phyloP scores from a whole-genome alignment of 208 protist species.

The Herpetomonas tarakana region DNA sequence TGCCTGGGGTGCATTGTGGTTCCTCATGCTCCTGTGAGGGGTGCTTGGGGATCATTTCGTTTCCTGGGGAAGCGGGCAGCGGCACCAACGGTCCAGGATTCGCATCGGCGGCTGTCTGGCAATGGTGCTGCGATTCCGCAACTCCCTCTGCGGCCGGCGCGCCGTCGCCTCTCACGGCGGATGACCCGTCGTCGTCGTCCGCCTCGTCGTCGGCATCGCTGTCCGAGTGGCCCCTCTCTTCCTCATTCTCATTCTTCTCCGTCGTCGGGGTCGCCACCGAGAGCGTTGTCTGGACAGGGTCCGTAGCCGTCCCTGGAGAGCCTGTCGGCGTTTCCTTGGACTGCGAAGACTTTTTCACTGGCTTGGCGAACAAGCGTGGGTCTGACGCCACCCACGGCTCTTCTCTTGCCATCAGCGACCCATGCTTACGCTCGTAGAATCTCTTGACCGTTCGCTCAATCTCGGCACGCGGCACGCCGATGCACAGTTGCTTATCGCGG shows the following conservation, averaged over 20 bases:
- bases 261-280: background rate
- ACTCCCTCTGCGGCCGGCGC: too few relatives aligned
- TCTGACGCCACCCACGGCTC: constrained; percentile 67
- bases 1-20: background rate
- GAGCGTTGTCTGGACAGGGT: background rate
- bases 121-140: too few relatives aligned
- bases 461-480: constrained; percentile 60
- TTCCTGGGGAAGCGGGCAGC: too few relatives aligned
- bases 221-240: background rate
- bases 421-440: constrained; percentile 69
- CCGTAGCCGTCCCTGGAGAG: too few relatives aligned
- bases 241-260: constrained; percentile 5
- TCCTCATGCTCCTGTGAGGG: too few relatives aligned
- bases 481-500: constrained; percentile 52
- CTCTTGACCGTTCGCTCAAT: constrained; percentile 67
- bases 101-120: too few relatives aligned
- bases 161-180: too few relatives aligned
- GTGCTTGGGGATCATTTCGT: too few relatives aligned
- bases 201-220: constrained; percentile 21
- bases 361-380: constrained; percentile 55
- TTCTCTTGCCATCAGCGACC: constrained; percentile 44
- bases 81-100: too few relatives aligned
- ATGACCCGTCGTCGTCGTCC: too few relatives aligned
- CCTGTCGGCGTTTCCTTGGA: too few relatives aligned
- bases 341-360: constrained; percentile 2